phyloP scores from a whole-genome alignment of 1,284 basidiomycete species.

The Microbotryum lychnidis-dioicae region DNA sequence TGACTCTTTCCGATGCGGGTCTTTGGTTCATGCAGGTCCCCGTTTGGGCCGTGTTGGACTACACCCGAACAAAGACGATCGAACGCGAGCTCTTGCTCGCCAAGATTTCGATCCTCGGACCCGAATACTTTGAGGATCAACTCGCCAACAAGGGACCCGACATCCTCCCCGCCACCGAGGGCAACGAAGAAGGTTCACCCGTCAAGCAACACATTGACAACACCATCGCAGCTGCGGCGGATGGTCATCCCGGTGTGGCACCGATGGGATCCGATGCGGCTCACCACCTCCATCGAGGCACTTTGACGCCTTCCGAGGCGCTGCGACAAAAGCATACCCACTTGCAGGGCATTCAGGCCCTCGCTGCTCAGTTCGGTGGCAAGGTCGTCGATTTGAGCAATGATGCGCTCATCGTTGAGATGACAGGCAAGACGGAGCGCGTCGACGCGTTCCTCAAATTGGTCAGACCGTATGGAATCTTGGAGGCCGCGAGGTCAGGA shows the following conservation, averaged over 20 bases:
- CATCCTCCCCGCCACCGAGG: conserved; percentile 33
- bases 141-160: conserved; percentile 44
- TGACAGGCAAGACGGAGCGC: conserved; percentile 82
- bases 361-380: conserved; percentile 83
- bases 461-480: conserved; percentile 86
- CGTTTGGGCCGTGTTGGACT: conserved; percentile 94
- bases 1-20: conserved; percentile 8
- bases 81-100: conserved; percentile 79
- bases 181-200: conserved; percentile 31
- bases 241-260: conserved; percentile 33
- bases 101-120: conserved; percentile 91
- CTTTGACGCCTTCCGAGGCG: conserved; percentile 66
- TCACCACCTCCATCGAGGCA: conserved; percentile 27
- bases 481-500: conserved; percentile 86
- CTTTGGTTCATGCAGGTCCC: conserved; percentile 53
- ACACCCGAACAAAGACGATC: conserved; percentile 77
- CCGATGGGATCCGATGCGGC: conserved; percentile 43
- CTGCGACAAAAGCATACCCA: conserved; percentile 85
- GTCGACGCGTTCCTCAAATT: conserved; percentile 90
- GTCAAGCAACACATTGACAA: conserved; percentile 28
- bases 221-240: conserved; percentile 9
- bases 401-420: conserved; percentile 87
- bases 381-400: conserved; percentile 91
- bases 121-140: conserved; percentile 91
- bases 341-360: conserved; percentile 71